Evolutionary conservation across 2,329 filamentous ascomycete species (phyloP), one percentile per base, ranked within the genome.

Genomic region (Aspergillus aculeatinus): DNA sequence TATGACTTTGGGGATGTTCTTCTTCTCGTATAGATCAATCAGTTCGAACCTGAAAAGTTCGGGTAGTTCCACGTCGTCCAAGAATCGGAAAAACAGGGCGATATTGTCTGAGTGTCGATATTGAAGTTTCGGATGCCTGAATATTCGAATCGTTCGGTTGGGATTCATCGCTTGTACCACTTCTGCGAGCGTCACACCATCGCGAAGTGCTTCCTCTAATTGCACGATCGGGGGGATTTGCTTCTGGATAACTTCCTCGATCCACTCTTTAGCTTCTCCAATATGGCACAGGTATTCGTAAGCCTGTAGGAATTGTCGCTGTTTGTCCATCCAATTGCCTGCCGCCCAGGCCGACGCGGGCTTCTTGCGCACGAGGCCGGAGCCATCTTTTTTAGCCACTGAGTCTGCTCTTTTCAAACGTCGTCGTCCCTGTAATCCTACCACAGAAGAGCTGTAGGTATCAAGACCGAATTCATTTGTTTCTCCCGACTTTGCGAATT

Each of bases 231-330:
- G 90, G 3, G 95, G 93, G 42, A 99, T 91, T 55, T 89, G 82
- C 65, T 89, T 87, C 63, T 94, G 87, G 58, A 95, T 91, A 61
- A 97, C 87, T 73, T 96, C 87, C 72, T 99, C 95, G 66, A 99
- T 96, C 95, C 95, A 99, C 77, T 98, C 94, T 74, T 98, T 98
- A 23, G 95, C 95, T 80, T 99, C 95, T 74, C 95, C 95, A 66
- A 99, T 98, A 72, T 99, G 95, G 74, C 95, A 99, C 42, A 99
- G 88, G 74, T 99, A 99, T 75, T 99, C 95, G 73, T 99, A 99
- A 6, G 95, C 95, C 76, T 96, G 91, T 56, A 99, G 79, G 70
- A 97, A 98, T 74, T 98, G 94, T 27, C 95, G 87, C 74, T 99
- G 94, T 73, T 96, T 95, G 75, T 99, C 95, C 94, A 99, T 99